Evolutionary conservation across 805 yeast genomes (phyloP), one percentile per base, ranked within the genome.

Genomic region (Zygosaccharomyces bailii): DNA sequence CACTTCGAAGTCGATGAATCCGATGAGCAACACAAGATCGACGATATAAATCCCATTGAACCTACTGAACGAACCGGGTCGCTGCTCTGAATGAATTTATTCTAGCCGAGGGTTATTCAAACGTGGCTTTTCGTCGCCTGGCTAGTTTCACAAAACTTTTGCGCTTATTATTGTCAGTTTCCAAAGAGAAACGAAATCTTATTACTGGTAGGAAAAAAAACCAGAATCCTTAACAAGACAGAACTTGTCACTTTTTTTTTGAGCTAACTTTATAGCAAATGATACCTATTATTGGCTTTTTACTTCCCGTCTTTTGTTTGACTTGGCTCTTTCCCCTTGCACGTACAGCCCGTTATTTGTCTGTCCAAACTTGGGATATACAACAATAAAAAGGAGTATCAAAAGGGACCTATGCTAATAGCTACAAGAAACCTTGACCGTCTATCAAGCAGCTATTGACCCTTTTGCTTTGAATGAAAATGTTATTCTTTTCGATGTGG

Each of bases 21-120:
- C 47, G 53, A 45, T 50, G 45, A 41, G 43, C 51, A 50, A 41
- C 53, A 50, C 51, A 50, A 31, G 46, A 50, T 39, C 27, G 69
- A 60, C 27, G 68, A 56, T 36, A 66, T 52, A 48, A 68, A 57
- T 49, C 69, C 70, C 72, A 68, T 68, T 45, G 40, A 37, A 25
- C 17, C 19, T 21, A 25, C 17, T 14, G 21, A 37, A 37, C 27
- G 31, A 37, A 30, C 40, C 25, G 9, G 14, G 25, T n/a, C 19
- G 19, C 16, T 18, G 32, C 17, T 37, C 20, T 34, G 17, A 34
- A 34, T 34, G 30, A 19, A 25, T 37, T n/a, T 6, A 37, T 16
- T 16, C 14, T n/a, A 19, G 18, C 16, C 20, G 14, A n/a, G n/a
- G 14, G 17, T 4, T 14, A 16, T 13, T 27, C 11, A 3, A 27